These are phyloP conservation scores for Daldinia eschscholtzii DNA, from an alignment of 2,329 filamentous ascomycete species.

Conservation along the genomic window DNA sequence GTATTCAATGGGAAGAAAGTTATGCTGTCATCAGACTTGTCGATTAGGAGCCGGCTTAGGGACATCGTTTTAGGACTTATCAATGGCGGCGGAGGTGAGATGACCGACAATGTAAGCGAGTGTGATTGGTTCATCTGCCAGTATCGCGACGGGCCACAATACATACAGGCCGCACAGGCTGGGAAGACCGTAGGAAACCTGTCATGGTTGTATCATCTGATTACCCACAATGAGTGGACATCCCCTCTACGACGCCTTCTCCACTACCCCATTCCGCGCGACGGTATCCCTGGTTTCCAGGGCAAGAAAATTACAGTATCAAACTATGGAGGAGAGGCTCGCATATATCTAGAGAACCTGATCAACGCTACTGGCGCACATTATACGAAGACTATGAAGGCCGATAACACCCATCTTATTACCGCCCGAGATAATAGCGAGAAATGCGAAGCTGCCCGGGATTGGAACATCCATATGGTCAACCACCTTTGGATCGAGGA, in stretches of 20 bases:
- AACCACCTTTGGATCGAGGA: conserved; percentile 99
- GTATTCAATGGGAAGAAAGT: conserved; percentile 85
- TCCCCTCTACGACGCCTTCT: conserved; percentile 84
- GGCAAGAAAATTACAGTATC: conserved; percentile 86
- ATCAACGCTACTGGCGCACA: conserved; percentile 85
- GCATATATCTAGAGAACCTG: conserved; percentile 92
- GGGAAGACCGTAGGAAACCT: conserved; percentile 91
- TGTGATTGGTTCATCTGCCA: conserved; percentile 90
- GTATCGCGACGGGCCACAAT: conserved; percentile 84
- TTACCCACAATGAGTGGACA: conserved; percentile 89
- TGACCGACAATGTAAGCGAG: conserved; percentile 74
- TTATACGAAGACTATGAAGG: conserved; percentile 94
- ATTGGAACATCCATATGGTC: conserved; percentile 91
- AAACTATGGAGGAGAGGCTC: conserved; percentile 95
- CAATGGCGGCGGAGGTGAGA: conserved; percentile 74
- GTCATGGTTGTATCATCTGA: conserved; percentile 92
- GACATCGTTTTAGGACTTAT: conserved; percentile 80
- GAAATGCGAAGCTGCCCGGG: conserved; percentile 90
- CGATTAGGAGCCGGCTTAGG: conserved; percentile 74
- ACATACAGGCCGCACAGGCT: conserved; percentile 78
- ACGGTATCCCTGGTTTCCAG: conserved; percentile 84
- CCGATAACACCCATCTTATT: conserved; percentile 95
- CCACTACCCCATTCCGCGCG: conserved; percentile 86
- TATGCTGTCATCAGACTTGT: conserved; percentile 81
- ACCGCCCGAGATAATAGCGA: conserved; percentile 91